Base-by-base conservation (phyloP, 441 rosid genomes). In the Arabidopsis hybrid region DNA sequence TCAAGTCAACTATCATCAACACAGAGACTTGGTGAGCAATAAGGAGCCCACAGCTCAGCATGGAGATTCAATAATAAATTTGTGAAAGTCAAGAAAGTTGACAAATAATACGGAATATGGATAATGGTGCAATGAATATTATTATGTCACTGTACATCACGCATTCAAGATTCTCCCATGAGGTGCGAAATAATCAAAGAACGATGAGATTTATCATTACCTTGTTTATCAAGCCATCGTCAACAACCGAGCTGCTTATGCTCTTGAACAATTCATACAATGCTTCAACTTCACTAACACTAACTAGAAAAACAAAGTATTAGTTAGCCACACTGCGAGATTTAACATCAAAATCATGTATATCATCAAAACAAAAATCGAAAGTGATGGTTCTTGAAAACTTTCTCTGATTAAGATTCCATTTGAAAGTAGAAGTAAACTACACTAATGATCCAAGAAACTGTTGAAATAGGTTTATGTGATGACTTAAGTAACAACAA, bases 251-350 rank as follows among this genome's bases (percentile, higher is more conserved):
- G 75, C 97, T 80, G 86, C 99, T 91, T 83, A 95, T 89, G 86
- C 93, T 90, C 87, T 92, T 95, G 85, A 83, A 95, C 55, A 95
- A 79, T 82, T 93, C 99, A 77, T 89, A 93, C 42, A 95, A 81
- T 50, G 99, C 99, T 88, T 95, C 98, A 75, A 95, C 98, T 86
- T 95, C 99, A 79, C 96, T 91, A 26, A 93, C 97, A 83, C 95
- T 90, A 80, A 93, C 99, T 95, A 95, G 55, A 73, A 36, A 78
- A 26, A 40, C 49, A 78, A n/a, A 42, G 46, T 60, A 60, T 49
- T 64, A 55, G 46, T 62, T 58, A 69, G 18, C 50, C 29, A 61
- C 43, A 38, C 45, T 9, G 52, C 64, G 6, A 51, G n/a, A 60
- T 71, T 60, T 50, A 50, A 52, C 39, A 59, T 61, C 36, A 61